Evolutionary conservation across 2,329 filamentous ascomycete species (phyloP).

Genomic region (Emergomyces africanus): DNA sequence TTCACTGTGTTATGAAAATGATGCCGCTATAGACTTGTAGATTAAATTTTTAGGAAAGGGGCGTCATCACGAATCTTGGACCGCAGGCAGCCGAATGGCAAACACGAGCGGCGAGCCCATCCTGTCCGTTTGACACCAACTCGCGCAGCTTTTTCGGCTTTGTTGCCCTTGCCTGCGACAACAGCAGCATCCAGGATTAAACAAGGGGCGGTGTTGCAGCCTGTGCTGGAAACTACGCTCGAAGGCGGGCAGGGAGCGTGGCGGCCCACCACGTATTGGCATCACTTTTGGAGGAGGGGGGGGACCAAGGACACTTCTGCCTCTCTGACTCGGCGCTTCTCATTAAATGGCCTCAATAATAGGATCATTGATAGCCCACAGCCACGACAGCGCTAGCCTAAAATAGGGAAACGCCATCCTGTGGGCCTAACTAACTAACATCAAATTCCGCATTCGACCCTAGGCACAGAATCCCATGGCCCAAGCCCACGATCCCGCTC

Average conservation of each 20-base stretch:
- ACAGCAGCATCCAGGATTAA: neutral
- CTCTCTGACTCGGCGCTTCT: neutral
- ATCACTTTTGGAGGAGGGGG: neutral
- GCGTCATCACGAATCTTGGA: too few species aligned
- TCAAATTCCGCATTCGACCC: neutral
- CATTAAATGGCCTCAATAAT: neutral
- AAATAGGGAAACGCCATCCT: neutral
- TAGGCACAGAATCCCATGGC: neutral
- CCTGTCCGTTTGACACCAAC: too few species aligned
- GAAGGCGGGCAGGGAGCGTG: neutral
- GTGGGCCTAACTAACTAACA: too few species aligned
- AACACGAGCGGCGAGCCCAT: too few species aligned
- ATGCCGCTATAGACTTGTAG: too few species aligned
- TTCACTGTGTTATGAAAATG: too few species aligned
- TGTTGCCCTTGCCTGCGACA: neutral
- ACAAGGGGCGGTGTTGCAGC: conserved; percentile 2
- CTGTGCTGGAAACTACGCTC: conserved; percentile 4
- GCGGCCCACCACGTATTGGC: neutral
- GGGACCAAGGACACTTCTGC: neutral
- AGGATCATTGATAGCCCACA: neutral
- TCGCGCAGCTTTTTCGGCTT: too few species aligned
- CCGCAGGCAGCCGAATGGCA: too few species aligned
- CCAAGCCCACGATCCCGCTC: neutral
- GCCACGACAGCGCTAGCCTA: neutral
- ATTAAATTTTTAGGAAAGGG: too few species aligned